Evolutionary conservation across 2,329 filamentous ascomycete species (phyloP), one percentile per base, ranked within the genome.

Genomic region (Colletotrichum sojae): DNA sequence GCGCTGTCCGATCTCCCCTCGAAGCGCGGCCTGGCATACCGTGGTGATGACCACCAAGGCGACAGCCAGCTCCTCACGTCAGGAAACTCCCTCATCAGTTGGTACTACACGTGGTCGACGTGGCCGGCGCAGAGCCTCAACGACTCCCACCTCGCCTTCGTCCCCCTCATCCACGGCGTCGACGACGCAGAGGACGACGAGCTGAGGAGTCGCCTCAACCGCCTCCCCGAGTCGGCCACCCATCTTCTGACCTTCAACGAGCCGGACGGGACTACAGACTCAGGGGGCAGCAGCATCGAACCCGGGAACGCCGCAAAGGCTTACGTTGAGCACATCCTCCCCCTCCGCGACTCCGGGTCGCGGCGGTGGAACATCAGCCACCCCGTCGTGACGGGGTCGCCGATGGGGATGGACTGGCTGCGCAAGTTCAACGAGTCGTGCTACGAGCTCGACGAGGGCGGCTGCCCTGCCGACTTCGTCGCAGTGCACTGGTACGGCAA

Each of bases 21-120:
- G 15, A 71, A 71, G 25, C 56, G 64, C 10, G 70, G 70, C 22
- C 57, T 71, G 2, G 70, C 68, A 15, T 60, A 62, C 25, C 59
- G 68, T 1, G 68, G 68, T 18, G 70, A 71, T 40, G 68, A 67
- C 48, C 70, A 70, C 15, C 48, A 57, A 5, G 55, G 76, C 0
- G 82, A 83, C 62, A 76, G 76, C 48, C 66, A 75, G n/a, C 72
- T 83, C 1, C 63, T 83, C 1, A 64, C 78, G 1, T 82, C 81
- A 0, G 73, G 76, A 16, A 74, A 78, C 25, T 83, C 82, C 0
- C 74, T 78, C 6, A 77, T 83, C 13, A 72, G 76, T 0, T 83
- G 82, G 82, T 83, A 83, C 70, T 83, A 82, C 62, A 83, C 80
- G 0, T 83, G 81, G 81, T 81, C 81, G 0, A 76, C 78, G 1